Percentiles rank a stretch among this genome's conserved stretches.
These are phyloP conservation scores for Cercospora sesami DNA, from an alignment of 2,329 filamentous ascomycete genomes.

Conservation along the genomic window DNA sequence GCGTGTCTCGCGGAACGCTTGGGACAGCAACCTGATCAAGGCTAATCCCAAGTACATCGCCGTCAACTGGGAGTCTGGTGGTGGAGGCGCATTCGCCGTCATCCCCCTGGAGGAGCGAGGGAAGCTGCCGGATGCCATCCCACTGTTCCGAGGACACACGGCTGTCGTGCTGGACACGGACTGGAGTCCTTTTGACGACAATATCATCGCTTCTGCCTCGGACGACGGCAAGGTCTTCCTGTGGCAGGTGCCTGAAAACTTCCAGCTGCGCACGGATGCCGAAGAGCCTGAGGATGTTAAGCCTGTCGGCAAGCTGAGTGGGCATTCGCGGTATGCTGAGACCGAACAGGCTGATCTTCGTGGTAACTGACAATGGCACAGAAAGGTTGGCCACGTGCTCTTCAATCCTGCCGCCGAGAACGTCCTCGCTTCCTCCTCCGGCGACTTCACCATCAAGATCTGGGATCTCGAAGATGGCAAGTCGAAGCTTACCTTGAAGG, in stretches of 20 bases:
- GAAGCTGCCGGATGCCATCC: conserved; percentile 87
- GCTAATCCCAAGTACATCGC: conserved; percentile 94
- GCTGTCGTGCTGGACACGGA: conserved; percentile 95
- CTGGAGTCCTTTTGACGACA: conserved; percentile 98
- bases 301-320: conserved; percentile 77
- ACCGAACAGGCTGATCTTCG: neutral
- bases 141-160: conserved; percentile 93
- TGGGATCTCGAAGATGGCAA: conserved; percentile 88
- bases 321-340: conserved; percentile 72
- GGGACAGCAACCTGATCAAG: conserved; percentile 99
- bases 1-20: conserved; percentile 95
- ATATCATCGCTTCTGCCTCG: conserved; percentile 85
- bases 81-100: conserved; percentile 94
- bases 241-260: conserved; percentile 89
- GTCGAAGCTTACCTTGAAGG: conserved; percentile 72
- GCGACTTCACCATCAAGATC: conserved; percentile 90
- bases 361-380: conserved; percentile 45
- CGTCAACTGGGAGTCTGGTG: conserved; percentile 97
- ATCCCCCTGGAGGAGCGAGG: conserved; percentile 87
- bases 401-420: conserved; percentile 97
- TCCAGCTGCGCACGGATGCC: conserved; percentile 77
- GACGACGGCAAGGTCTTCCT: conserved; percentile 97
- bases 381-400: conserved; percentile 95
- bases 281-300: conserved; percentile 81
- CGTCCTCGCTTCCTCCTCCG: conserved; percentile 90